Conservation (phyloP, 495 filamentous ascomycete genomes). For the Tuber melanosporum region DNA sequence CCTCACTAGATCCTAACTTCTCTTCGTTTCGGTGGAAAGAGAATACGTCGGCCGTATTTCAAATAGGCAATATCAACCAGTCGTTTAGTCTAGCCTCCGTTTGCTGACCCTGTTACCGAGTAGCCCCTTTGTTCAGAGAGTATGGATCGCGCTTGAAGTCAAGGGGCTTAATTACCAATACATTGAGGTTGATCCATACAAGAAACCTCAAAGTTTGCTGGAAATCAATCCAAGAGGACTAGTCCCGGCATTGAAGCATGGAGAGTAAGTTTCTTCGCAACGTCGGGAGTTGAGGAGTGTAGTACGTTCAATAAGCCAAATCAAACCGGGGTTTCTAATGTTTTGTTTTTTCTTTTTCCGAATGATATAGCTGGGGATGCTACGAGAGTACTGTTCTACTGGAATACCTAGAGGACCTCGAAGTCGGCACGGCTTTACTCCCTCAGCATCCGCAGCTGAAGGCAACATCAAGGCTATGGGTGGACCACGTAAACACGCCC, state of each 20-base stretch:
- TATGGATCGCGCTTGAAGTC: constrained; percentile 90
- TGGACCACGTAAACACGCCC: constrained; percentile 61
- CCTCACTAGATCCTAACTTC: neutral
- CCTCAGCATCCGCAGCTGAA: constrained; percentile 60
- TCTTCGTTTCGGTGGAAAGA: neutral
- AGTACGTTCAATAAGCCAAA: constrained; percentile 12
- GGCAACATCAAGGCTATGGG: constrained; percentile 78
- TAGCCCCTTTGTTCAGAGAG: constrained; percentile 76
- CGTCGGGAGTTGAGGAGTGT: neutral
- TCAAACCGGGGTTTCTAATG: neutral
- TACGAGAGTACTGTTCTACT: constrained; percentile 82
- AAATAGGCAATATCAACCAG: neutral
- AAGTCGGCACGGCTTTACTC: constrained; percentile 55
- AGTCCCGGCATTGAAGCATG: constrained; percentile 75
- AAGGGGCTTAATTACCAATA: constrained; percentile 85
- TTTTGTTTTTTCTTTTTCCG: neutral
- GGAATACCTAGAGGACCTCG: constrained; percentile 88
- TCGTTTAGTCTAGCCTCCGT: neutral
- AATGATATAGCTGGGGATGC: constrained; percentile 58
- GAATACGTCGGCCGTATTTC: constrained; percentile 5
- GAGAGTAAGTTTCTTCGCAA: constrained; percentile 46
- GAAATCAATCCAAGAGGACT: constrained; percentile 85
- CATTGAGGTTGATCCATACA: constrained; percentile 82
- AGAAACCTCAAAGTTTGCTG: constrained; percentile 68
- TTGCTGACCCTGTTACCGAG: constrained; percentile 1